A percentile compares a stretch with the other conserved stretches of the same genome.
Conservation (phyloP, 202 grass and related monocot genomes). For the Zoysia matrella region DNA sequence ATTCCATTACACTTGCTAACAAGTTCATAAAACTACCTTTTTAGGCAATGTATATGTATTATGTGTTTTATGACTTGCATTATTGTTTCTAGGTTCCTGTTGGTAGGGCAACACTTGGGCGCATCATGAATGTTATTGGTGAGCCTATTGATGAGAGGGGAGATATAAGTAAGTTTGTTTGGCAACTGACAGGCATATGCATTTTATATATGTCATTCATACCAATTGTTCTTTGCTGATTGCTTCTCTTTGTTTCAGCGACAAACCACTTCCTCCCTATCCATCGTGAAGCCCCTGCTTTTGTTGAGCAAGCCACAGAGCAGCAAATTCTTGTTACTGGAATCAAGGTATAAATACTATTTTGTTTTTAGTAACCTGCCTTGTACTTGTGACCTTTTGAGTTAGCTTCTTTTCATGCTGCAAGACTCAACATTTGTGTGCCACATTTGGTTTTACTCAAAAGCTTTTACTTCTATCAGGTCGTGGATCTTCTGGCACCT, state of each 20-base stretch:
- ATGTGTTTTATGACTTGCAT: slow-evolving; percentile 12
- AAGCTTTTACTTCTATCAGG: slow-evolving; percentile 37
- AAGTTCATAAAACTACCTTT: slow-evolving; percentile 3
- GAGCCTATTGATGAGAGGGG: slow-evolving; percentile 92
- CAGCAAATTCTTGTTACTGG: slow-evolving; percentile 97
- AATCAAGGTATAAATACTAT: slow-evolving; percentile 64
- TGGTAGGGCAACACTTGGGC: slow-evolving; percentile 88
- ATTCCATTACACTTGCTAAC: neutral
- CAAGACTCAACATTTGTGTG: neutral
- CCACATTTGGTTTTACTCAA: slow-evolving; percentile 29
- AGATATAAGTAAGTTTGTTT: slow-evolving; percentile 76
- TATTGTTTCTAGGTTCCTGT: slow-evolving; percentile 82
- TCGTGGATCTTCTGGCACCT: slow-evolving; percentile 92
- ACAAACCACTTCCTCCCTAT: slow-evolving; percentile 91
- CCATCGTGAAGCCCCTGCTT: slow-evolving; percentile 90
- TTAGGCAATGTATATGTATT: neutral
- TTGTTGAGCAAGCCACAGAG: slow-evolving; percentile 92
- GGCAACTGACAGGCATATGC: neutral
- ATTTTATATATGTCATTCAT: slow-evolving; percentile 8
- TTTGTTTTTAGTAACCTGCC: slow-evolving; percentile 7
- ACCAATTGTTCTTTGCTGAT: slow-evolving; percentile 13
- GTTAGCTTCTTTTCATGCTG: slow-evolving; percentile 24
- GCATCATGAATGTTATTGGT: slow-evolving; percentile 94
- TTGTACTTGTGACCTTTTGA: neutral
- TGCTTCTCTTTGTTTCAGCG: slow-evolving; percentile 45